Base-by-base conservation (phyloP, 1,139 yeast genomes). In the Arxiozyma slooffiae region DNA sequence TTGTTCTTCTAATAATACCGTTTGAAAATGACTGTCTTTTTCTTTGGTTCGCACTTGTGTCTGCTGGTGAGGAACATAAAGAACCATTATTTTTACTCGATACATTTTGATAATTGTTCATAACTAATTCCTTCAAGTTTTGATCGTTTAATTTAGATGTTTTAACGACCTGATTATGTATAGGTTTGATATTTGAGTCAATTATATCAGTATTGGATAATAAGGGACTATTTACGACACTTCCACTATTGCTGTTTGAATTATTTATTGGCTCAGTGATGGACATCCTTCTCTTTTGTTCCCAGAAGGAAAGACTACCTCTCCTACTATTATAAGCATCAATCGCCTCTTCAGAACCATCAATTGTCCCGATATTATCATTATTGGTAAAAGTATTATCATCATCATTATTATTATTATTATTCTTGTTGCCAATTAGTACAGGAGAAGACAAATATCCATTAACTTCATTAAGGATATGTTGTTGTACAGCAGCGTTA, bases 221-320 rank as follows among this genome's bases (percentile, higher is more conserved):
- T n/a, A 39, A 34, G n/a, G 41, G 41, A 38, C 47, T 42, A 48
- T 44, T 48, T 23, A 42, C 41, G n/a, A 42, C 39, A 34, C 42
- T 39, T 16, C 38, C 44, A 17, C 39, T 46, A 14, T 41, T 46
- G 18, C 17, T 40, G 3, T 17, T 24, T 42, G 45, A 38, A 21
- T 38, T 42, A 14, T 42, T 42, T 42, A 42, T 38, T 16, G 50
- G 52, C 16, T 65, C 67, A 22, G 61, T 63, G 2, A 64, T 63
- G 3, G 69, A 66, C 60, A 66, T 59, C 43, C 69, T 53, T 55
- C 70, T 64, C 50, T 66, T 66, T 48, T 67, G 69, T 48, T 65
- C 69, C 68, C 69, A 67, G 52, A 67, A 66, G 3, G 68, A 63
- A 37, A 55, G 55, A 26, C 54, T 54, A 51, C 56, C 60, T 23